phyloP scores from a whole-genome alignment of 202 grass and related monocot genomes.

The Alloteropsis angusta region DNA sequence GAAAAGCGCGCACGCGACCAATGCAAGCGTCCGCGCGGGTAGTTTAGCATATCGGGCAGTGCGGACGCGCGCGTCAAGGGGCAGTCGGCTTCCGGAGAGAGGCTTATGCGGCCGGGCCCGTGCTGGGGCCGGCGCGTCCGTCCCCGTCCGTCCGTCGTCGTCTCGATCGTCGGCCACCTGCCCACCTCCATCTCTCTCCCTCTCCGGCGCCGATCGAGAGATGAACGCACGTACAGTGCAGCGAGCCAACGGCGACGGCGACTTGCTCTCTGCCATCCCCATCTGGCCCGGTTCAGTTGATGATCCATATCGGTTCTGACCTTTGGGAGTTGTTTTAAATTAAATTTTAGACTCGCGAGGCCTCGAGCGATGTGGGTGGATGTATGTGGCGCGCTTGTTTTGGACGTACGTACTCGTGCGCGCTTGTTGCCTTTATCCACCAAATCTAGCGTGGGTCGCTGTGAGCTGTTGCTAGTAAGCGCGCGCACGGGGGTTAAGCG shows the following conservation, averaged over 20 bases:
- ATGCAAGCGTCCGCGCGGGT: background rate
- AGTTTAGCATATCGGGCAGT: background rate
- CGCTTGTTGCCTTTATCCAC: too few relatives aligned
- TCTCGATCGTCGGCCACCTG: background rate
- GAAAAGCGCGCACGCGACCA: background rate
- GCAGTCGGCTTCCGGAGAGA: conserved; percentile 4
- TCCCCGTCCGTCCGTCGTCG: background rate
- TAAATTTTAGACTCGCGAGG: too few relatives aligned
- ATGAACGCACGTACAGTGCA: too few relatives aligned
- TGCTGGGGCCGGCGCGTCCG: background rate
- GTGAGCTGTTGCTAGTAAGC: too few relatives aligned
- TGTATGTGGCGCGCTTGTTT: background rate
- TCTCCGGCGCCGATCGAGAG: background rate
- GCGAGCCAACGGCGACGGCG: background rate
- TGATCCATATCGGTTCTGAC: background rate
- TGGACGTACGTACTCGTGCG: too few relatives aligned
- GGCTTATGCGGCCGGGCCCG: conserved; percentile 16
- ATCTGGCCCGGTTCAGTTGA: background rate
- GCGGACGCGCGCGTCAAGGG: background rate
- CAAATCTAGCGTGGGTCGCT: too few relatives aligned
- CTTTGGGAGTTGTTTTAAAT: too few relatives aligned
- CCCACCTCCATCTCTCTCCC: too few relatives aligned
- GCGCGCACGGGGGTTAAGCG: too few relatives aligned
- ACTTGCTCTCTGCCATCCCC: background rate
- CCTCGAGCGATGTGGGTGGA: background rate